Evolutionary conservation across 1,139 yeast species (phyloP).

Genomic region (Saccharomycopsis phalli): DNA sequence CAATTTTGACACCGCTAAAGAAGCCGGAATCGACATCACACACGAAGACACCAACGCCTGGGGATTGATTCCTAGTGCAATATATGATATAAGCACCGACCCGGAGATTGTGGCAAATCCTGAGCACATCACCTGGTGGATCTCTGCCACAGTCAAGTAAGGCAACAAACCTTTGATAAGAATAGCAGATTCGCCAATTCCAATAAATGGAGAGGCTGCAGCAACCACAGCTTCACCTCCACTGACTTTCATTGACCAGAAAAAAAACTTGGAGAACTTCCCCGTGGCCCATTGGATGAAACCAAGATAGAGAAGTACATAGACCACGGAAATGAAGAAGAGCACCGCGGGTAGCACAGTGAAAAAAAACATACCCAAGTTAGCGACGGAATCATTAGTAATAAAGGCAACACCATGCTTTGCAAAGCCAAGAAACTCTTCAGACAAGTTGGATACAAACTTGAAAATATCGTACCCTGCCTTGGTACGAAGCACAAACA

Average conservation of each 20-base stretch:
- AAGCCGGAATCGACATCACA: slow-evolving; percentile 66
- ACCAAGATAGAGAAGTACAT: slow-evolving; percentile 54
- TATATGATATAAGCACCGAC: slow-evolving; percentile 56
- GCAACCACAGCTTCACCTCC: slow-evolving; percentile 67
- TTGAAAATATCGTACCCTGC: slow-evolving; percentile 58
- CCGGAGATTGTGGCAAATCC: slow-evolving; percentile 66
- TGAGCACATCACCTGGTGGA: slow-evolving; percentile 58
- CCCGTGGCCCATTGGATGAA: slow-evolving; percentile 53
- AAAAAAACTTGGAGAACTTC: slow-evolving; percentile 52
- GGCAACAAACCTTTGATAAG: slow-evolving; percentile 56
- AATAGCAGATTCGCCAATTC: slow-evolving; percentile 62
- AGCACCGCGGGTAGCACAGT: slow-evolving; percentile 55
- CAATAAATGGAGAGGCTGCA: slow-evolving; percentile 63
- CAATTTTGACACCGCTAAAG: slow-evolving; percentile 54
- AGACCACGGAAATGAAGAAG: slow-evolving; percentile 57
- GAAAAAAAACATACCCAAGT: slow-evolving; percentile 44
- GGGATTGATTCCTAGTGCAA: slow-evolving; percentile 55
- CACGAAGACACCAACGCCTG: slow-evolving; percentile 60
- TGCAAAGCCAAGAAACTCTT: slow-evolving; percentile 53
- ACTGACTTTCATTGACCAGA: slow-evolving; percentile 51
- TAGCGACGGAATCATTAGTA: slow-evolving; percentile 35
- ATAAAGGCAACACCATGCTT: slow-evolving; percentile 56
- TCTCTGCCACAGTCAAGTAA: slow-evolving; percentile 52
- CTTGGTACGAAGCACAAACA: slow-evolving; percentile 53
- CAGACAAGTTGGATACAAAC: slow-evolving; percentile 52